Conservation (phyloP, 371 early-diverging fungal species). For the Capillidium heterosporum region DNA sequence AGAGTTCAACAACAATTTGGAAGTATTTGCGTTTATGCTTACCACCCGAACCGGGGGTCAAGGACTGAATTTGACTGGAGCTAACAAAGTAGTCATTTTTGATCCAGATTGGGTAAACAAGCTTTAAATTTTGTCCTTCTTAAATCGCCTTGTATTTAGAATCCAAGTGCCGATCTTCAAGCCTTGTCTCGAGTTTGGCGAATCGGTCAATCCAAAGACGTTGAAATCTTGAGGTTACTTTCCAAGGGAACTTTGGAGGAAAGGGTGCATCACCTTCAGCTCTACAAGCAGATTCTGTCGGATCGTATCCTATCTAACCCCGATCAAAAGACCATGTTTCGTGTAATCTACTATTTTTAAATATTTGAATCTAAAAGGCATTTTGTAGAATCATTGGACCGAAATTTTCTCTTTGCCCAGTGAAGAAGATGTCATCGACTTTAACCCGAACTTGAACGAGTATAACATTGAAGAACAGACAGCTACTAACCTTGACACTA, state of each 20-base stretch:
- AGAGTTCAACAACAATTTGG: conserved; percentile 52
- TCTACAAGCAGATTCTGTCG: conserved; percentile 91
- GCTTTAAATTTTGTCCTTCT: background rate
- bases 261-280: conserved; percentile 93
- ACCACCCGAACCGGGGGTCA: conserved; percentile 96
- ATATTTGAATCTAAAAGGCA: too few relatives aligned
- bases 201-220: conserved; percentile 77
- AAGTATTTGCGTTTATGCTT: conserved; percentile 74
- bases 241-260: conserved; percentile 95
- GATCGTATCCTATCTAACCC: conserved; percentile 92
- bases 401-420: too few relatives aligned
- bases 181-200: conserved; percentile 95
- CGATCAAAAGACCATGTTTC: conserved; percentile 76
- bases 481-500: too few relatives aligned
- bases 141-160: conserved; percentile 20
- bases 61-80: conserved; percentile 91
- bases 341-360: conserved; percentile 18
- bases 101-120: conserved; percentile 88
- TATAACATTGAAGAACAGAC: too few relatives aligned
- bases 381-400: too few relatives aligned
- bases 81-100: conserved; percentile 87
- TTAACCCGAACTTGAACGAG: too few relatives aligned
- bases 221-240: conserved; percentile 94
- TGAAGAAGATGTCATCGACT: too few relatives aligned
- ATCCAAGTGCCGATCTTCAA: conserved; percentile 93